phyloP scores from a whole-genome alignment of 768 basidiomycete genomes.

The Lentinula lateritia region DNA sequence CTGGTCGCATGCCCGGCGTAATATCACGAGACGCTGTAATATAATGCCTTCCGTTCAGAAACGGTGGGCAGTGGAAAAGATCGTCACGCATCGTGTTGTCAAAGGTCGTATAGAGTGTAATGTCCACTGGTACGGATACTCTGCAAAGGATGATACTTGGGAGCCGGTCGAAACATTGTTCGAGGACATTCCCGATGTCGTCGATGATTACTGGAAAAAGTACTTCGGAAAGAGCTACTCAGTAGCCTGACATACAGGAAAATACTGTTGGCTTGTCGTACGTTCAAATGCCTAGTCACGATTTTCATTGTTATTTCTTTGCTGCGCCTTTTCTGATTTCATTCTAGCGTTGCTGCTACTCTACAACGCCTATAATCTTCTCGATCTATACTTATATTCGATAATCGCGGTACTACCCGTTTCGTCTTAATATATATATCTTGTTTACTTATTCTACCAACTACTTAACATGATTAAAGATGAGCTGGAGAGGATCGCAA shows the following conservation, averaged over 20 bases:
- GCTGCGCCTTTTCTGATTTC: no score
- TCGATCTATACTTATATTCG: no score
- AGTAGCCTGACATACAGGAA: neutral
- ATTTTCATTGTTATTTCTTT: no score
- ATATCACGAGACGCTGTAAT: slow-evolving; percentile 25
- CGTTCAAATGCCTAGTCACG: no score
- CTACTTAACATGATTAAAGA: no score
- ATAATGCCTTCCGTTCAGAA: slow-evolving; percentile 33
- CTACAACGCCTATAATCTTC: no score
- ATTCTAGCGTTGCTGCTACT: no score
- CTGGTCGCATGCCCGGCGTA: slow-evolving; percentile 46
- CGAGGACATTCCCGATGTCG: slow-evolving; percentile 41
- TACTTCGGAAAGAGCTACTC: neutral
- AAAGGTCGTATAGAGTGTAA: slow-evolving; percentile 28
- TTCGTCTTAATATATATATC: no score
- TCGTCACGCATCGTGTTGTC: slow-evolving; percentile 31
- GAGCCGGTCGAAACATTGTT: slow-evolving; percentile 41
- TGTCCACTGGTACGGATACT: slow-evolving; percentile 55
- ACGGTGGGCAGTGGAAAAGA: slow-evolving; percentile 33
- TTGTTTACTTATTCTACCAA: no score
- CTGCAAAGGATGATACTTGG: slow-evolving; percentile 49
- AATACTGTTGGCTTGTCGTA: neutral
- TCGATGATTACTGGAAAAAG: slow-evolving; percentile 16
- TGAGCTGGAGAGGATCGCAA: no score
- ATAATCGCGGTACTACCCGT: no score